Base-by-base conservation (phyloP, 2,329 filamentous ascomycete genomes). In the Didymellaceae sp. region DNA sequence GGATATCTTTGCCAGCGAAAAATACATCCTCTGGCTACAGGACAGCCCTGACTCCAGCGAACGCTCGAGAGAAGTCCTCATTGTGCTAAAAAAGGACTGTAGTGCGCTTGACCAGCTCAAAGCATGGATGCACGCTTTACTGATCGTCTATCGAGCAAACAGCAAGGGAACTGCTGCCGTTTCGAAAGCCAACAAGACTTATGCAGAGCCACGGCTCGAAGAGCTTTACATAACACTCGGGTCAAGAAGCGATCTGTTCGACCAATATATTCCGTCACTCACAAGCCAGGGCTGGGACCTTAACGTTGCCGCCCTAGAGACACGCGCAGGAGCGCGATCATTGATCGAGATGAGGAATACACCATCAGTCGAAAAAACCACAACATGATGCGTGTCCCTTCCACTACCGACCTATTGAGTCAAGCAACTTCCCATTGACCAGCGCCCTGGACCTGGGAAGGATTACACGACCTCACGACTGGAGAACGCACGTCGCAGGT, bases 301-400 rank as follows among this genome's bases (percentile, higher is more conserved):
- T 37, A 75, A 83, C 47, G 78, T 78, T 41, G 79, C 79, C 30
- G 86, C 84, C 5, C 74, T 92, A 60, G 88, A 91, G 75, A 91
- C 87, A 14, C 78, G 75, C 51, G 76, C 81, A 37, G 84, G 82
- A 20, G 72, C 65, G 20, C 67, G 71, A 34, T 55, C 58, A 45
- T 49, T 63, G 24, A 57, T 66, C 44, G 46, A 41, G 18, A 41
- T 41, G 20, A 31, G 54, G 24, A 40, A 56, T 45, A 31, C 41
- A 25, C 4, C 24, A 22, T 21, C 20, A 21, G 20, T 20, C 25
- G 4, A 32, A 25, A 40, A 13, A 16, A 18, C 43, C 35, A 20
- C 13, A 6, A 14, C 2, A 8, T 5, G 17, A 38, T 13, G n/a
- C 25, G 14, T 28, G 13, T n/a, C n/a, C 11, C 7, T 17, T 21